Evolutionary conservation across 2,329 filamentous ascomycete genomes (phyloP), one percentile per base, ranked within the genome.

Genomic region (Saccharata proteae): DNA sequence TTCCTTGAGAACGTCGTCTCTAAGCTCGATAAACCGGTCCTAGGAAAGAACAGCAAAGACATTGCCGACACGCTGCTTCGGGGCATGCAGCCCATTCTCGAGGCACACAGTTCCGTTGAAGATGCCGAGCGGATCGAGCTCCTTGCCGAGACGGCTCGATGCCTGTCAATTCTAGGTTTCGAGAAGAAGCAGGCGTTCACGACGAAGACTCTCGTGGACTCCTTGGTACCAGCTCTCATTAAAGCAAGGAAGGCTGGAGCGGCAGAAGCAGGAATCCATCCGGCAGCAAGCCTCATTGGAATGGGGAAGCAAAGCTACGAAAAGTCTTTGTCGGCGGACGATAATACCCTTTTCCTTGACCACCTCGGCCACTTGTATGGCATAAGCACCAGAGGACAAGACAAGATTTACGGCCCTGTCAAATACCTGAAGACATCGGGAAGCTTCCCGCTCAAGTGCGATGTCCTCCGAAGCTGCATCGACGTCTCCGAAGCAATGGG

Each of bases 231-330:
- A 19, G 85, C 82, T 3, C 66, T 98, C 6, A 78, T 93, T 4
- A 84, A 94, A 55, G 90, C 90, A 11, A 73, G 90, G 22, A 94
- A 92, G 27, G 71, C 88, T 28, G 88, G 88, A 18, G 90, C 90
- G 23, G 86, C 90, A n/a, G 90, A 96, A 49, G 82, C 90, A 47
- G 90, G 88, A 3, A 83, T 98, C 20, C 88, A 96, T 57, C 90
- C 90, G 23, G 88, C 88, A 12, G 84, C 88, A 7, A 86, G 84
- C 0, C 62, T 94, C 30, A 77, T 84, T 16, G 61, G 59, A 3
- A 55, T 63, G 15, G 54, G 55, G 21, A 45, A 51, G 9, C 29
- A 26, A 4, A 23, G 10, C n/a, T 22, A 31, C 28, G 31, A 27
- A 16, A 35, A 31, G 11, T 23, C 23, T 5, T n/a, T n/a, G n/a